phyloP scores from a whole-genome alignment of 2,329 filamentous ascomycete genomes.

The Exutisphaerella laricina region DNA sequence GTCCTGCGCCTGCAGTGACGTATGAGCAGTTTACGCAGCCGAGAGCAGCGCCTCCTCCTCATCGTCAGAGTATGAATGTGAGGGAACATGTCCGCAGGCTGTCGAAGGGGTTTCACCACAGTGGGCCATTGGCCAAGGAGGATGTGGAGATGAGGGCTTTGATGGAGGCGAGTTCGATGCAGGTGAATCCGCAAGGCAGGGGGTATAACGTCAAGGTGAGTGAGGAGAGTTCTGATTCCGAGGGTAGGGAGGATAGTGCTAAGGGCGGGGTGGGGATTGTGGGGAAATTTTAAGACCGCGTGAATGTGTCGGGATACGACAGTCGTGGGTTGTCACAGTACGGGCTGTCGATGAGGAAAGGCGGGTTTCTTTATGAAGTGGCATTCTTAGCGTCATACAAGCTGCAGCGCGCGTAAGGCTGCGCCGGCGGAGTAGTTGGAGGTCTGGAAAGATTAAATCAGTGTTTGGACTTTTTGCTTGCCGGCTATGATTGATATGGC shows the following conservation, averaged over 20 bases:
- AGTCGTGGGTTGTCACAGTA: too few species aligned
- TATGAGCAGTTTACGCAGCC: constrained; percentile 29
- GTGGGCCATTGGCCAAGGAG: not conserved
- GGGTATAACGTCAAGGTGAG: not conserved
- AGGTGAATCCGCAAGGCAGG: not conserved
- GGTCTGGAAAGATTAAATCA: constrained; percentile 1
- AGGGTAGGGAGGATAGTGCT: constrained; percentile 1
- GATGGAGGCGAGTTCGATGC: constrained; percentile 1
- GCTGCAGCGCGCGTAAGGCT: not conserved
- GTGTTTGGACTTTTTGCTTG: not conserved
- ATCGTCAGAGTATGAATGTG: not conserved
- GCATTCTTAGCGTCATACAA: constrained; percentile 4
- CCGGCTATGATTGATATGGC: too few species aligned
- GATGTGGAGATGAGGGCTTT: constrained; percentile 8
- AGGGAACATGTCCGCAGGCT: not conserved
- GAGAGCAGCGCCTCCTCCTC: constrained; percentile 19
- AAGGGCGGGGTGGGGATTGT: constrained; percentile 2
- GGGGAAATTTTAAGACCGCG: not conserved
- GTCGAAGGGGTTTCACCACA: too few species aligned
- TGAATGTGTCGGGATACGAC: not conserved
- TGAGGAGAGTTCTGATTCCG: constrained; percentile 1
- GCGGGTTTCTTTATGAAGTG: too few species aligned
- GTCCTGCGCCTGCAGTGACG: constrained; percentile 15
- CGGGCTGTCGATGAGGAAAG: too few species aligned
- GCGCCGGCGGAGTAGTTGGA: constrained; percentile 4